Base-by-base conservation (phyloP, 148 eudicot genomes). In the Silene conica region DNA sequence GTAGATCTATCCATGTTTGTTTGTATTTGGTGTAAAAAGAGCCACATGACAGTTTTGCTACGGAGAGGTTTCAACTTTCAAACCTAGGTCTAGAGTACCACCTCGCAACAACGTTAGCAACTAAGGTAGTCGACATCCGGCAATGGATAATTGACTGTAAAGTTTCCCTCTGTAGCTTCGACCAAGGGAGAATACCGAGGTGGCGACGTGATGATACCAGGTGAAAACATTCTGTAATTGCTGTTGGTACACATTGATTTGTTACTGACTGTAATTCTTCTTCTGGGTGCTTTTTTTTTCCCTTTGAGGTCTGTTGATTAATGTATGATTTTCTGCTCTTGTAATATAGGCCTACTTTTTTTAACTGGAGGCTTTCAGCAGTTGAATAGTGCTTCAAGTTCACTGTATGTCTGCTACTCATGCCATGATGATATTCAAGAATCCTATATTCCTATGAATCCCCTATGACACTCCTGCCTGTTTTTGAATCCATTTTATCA, bases 221-320 rank as follows among this genome's bases (percentile, higher is more conserved):
- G 13, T 48, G 26, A 60, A 20, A 57, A 0, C 63, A 60, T 60
- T 60, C 63, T 60, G 21, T 19, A 22, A 60, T 60, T 60, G 38
- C 25, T 62, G 65, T 3, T n/a, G 3, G 34, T 62, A 22, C 34
- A 12, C 65, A 25, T 25, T 62, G 38, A 62, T 62, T 62, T 9
- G 65, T 62, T 62, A 62, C 65, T 25, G 65, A 62, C 65, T 62
- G 65, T 62, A 62, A 12, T 9, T 62, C 21, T 22, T 12, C 10
- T 25, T 61, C 20, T 61, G 4, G 22, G 22, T 25, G 34, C 14
- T 20, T 61, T 23, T 61, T 61, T 23, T 61, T 16, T n/a, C n/a
- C n/a, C n/a, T n/a, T 21, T 12, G 64, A 22, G 14, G 28, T 21
- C 34, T 62, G 34, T 25, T 8, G 65, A 62, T 8, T 22, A 48